Evolutionary conservation across 257 asterid species (phyloP), one percentile per base, ranked within the genome.

Genomic region (Nicotiana tabacum): DNA sequence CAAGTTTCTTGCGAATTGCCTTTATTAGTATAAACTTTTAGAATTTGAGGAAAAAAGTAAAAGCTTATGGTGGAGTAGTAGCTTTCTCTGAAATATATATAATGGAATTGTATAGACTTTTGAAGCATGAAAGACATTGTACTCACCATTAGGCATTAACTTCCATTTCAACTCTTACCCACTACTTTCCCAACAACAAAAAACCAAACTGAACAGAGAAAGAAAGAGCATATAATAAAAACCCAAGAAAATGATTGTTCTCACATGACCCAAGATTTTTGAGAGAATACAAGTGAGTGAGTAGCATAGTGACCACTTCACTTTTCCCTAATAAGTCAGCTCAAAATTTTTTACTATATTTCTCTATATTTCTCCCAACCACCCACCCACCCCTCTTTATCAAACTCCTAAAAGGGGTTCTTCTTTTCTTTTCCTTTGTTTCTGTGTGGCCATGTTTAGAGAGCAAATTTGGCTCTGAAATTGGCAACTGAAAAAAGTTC

Each of bases 211-310:
- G 11, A 21, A 33, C 13, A 30, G 48, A 55, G 57, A 77, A 77
- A 72, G 35, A 43, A 46, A 24, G 12, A 46, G 85, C 85, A 85
- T 86, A 84, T 79, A 81, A 87, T 85, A 83, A 87, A 88, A 85
- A 74, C 86, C 86, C 86, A 90, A 86, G 90, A 89, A 89, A 90
- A 93, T 93, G 96, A 91, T 91, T 91, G 91, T 84, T 87, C 88
- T 89, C 95, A 93, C 96, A 90, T 90, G 94, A 88, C 90, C 88
- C 87, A 84, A 87, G 79, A 87, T 87, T 85, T 30, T 62, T 79
- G 15, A 61, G 18, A 58, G 57, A 58, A 37, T 46, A 60, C 39
- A 37, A 58, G 56, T 77, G 24, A 56, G 65, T 58, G 39, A 33
- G 56, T 60, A 72, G 4, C 80, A 48, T 48, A 74, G 80, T 74